Evolutionary conservation across 805 yeast genomes (phyloP).

Genomic region (Spathaspora passalidarum): DNA sequence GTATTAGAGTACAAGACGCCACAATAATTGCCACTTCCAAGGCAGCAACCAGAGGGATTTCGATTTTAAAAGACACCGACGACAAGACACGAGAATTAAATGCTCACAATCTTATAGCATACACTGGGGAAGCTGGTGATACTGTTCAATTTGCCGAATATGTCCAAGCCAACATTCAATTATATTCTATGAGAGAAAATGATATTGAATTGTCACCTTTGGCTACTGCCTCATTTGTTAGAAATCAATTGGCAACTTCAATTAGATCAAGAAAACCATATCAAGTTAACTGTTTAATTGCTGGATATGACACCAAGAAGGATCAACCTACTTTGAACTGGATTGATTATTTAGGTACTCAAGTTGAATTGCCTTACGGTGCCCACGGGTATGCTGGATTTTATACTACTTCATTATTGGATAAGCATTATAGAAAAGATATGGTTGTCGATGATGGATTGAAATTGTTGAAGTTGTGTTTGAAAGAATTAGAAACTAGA

Average conservation of each 20-base stretch:
- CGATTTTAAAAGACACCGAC: conserved; percentile 39
- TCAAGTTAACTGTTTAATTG: conserved; percentile 89
- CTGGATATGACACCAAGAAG: conserved; percentile 67
- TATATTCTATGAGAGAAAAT: conserved; percentile 82
- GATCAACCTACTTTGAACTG: conserved; percentile 70
- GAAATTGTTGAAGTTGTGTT: conserved; percentile 66
- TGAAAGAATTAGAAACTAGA: conserved; percentile 75
- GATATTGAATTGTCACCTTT: conserved; percentile 73
- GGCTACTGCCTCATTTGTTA: conserved; percentile 83
- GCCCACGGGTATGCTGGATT: conserved; percentile 99
- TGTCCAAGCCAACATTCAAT: conserved; percentile 87
- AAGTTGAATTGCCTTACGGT: conserved; percentile 87
- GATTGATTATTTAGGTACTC: conserved; percentile 93
- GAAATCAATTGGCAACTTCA: conserved; percentile 84
- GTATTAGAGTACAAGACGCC: conserved; percentile 75
- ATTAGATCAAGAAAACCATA: conserved; percentile 88
- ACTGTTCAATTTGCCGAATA: conserved; percentile 94
- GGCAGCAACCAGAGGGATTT: conserved; percentile 73
- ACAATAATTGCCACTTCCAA: conserved; percentile 92
- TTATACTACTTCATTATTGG: conserved; percentile 84
- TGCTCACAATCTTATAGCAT: conserved; percentile 78
- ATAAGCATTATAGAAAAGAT: conserved; percentile 81
- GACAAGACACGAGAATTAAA: conserved; percentile 59
- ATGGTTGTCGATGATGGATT: conserved; percentile 78
- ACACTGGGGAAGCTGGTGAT: conserved; percentile 95